phyloP scores from a whole-genome alignment of 805 yeast species.

The Lipomyces orientalis region DNA sequence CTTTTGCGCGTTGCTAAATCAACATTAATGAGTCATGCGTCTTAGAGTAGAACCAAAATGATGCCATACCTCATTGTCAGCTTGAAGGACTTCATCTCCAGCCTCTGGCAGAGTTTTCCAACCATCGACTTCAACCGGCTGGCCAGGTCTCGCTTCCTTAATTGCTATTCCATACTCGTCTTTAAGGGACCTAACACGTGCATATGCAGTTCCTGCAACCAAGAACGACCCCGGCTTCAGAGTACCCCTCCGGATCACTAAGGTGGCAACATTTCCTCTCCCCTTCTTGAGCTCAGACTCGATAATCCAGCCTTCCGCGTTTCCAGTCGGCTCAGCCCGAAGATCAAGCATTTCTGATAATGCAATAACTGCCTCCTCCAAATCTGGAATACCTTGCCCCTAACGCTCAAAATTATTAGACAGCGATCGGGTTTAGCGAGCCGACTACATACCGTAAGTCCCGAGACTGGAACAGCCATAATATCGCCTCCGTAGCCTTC shows the following conservation, averaged over 20 bases:
- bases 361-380: conserved; percentile 87
- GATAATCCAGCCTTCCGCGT: conserved; percentile 83
- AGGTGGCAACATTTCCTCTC: conserved; percentile 79
- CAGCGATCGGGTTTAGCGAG: no score
- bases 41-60: background rate
- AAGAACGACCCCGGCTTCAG: conserved; percentile 71
- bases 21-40: background rate
- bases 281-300: conserved; percentile 85
- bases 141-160: conserved; percentile 77
- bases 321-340: conserved; percentile 59
- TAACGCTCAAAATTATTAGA: background rate
- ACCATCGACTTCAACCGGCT: conserved; percentile 89
- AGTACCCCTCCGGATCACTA: conserved; percentile 79
- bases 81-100: conserved; percentile 83
- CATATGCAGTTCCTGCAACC: conserved; percentile 86
- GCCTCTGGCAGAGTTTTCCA: conserved; percentile 94
- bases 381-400: conserved; percentile 80
- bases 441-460: conserved; percentile 62
- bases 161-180: conserved; percentile 73
- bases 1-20: conserved; percentile 59
- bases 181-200: conserved; percentile 78
- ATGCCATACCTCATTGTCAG: conserved; percentile 63
- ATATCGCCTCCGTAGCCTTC: conserved; percentile 97
- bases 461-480: conserved; percentile 86
- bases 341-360: conserved; percentile 84